Conservation (phyloP, 2,329 filamentous ascomycete species). For the Phaeomoniella chlamydospora region DNA sequence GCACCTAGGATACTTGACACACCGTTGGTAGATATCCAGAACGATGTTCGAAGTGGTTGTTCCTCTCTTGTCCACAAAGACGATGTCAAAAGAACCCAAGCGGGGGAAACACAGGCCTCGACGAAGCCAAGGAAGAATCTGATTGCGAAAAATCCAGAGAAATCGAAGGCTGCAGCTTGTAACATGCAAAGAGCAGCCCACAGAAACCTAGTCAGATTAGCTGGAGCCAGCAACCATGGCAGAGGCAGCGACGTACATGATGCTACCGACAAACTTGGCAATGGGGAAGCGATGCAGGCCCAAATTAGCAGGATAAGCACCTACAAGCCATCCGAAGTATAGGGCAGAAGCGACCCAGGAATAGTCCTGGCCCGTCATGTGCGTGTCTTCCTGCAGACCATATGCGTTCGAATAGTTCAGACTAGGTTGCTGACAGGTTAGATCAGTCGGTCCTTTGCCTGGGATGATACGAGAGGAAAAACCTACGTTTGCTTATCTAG, state of each 20-base stretch:
- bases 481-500: slow-evolving; percentile 14
- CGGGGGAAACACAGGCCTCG: slow-evolving; percentile 15
- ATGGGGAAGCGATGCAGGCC: slow-evolving; percentile 27
- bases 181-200: slow-evolving; percentile 27
- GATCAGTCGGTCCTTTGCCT: too few relatives aligned
- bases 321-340: slow-evolving; percentile 28
- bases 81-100: slow-evolving; percentile 19
- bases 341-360: slow-evolving; percentile 30
- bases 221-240: background rate
- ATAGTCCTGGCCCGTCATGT: slow-evolving; percentile 26
- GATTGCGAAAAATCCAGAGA: slow-evolving; percentile 27
- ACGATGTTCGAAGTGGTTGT: slow-evolving; percentile 18
- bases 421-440: slow-evolving; percentile 2
- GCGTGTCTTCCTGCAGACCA: slow-evolving; percentile 24
- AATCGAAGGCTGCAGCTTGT: slow-evolving; percentile 23
- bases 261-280: slow-evolving; percentile 24
- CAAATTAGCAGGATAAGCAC: slow-evolving; percentile 26
- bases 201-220: slow-evolving; percentile 5
- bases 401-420: slow-evolving; percentile 27
- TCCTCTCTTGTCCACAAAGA: slow-evolving; percentile 24
- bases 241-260: slow-evolving; percentile 14
- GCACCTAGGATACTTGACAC: slow-evolving; percentile 22
- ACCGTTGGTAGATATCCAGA: slow-evolving; percentile 22
- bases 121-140: slow-evolving; percentile 31
- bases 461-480: too few relatives aligned